These are phyloP conservation scores for Amaranthus hypochondriacus DNA, from an alignment of 148 eudicot genomes.

Conservation along the genomic window DNA sequence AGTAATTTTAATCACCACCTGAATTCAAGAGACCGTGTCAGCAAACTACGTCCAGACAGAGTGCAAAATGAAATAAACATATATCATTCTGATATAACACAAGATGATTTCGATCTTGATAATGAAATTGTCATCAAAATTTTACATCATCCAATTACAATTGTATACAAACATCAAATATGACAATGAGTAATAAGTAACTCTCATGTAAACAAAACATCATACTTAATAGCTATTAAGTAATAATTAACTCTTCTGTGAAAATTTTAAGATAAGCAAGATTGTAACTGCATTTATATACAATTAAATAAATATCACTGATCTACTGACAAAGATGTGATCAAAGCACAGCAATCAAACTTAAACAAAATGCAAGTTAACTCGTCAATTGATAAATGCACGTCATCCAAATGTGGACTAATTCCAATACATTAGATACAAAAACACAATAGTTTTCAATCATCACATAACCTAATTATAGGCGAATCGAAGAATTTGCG, in stretches of 20 bases:
- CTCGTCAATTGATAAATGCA: neutral
- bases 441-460: neutral
- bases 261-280: neutral
- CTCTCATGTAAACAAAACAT: neutral
- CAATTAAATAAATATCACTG: neutral
- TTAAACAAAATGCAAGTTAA: neutral
- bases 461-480: neutral
- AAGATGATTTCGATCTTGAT: neutral
- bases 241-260: neutral
- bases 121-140: neutral
- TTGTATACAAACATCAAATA: neutral
- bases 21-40: constrained; percentile 15
- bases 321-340: neutral
- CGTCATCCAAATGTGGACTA: constrained; percentile 4
- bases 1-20: constrained; percentile 23
- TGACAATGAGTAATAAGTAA: neutral
- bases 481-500: neutral
- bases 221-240: neutral
- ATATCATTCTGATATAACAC: neutral
- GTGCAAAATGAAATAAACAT: neutral
- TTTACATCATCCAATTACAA: no score
- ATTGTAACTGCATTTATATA: neutral
- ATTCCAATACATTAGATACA: constrained; percentile 2
- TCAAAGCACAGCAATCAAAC: neutral
- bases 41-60: neutral